Percentiles rank a stretch among this genome's conserved stretches.
These are phyloP conservation scores for Escovopsis sp. DNA, from an alignment of 2,329 filamentous ascomycete species.

Conservation along the genomic window DNA sequence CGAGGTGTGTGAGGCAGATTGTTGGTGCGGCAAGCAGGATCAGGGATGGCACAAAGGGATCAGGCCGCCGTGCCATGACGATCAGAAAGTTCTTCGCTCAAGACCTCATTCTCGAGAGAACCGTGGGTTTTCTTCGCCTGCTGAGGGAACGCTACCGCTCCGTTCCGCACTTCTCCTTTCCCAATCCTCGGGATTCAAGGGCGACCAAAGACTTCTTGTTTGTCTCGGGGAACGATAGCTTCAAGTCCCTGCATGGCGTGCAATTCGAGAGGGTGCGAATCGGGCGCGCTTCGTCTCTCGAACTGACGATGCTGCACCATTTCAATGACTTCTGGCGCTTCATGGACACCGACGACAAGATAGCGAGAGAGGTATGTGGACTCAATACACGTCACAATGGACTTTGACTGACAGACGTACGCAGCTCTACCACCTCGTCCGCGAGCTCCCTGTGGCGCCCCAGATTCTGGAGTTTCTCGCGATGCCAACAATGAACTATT, in stretches of 20 bases:
- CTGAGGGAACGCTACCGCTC: slow-evolving; percentile 51
- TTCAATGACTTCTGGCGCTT: slow-evolving; percentile 75
- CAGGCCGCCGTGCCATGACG: slow-evolving; percentile 26
- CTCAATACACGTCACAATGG: background rate
- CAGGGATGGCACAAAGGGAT: slow-evolving; percentile 30
- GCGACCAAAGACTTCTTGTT: slow-evolving; percentile 40
- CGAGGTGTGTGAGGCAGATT: slow-evolving; percentile 57
- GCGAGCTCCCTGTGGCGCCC: slow-evolving; percentile 52
- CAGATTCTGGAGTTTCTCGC: slow-evolving; percentile 45
- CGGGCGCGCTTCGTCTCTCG: slow-evolving; percentile 50
- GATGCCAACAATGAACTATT: slow-evolving; percentile 33
- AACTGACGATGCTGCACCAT: slow-evolving; percentile 65
- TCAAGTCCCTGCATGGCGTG: slow-evolving; percentile 52
- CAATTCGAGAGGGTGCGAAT: no score
- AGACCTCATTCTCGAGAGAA: slow-evolving; percentile 51
- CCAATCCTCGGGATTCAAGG: slow-evolving; percentile 39
- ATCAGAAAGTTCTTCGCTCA: slow-evolving; percentile 31
- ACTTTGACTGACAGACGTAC: background rate
- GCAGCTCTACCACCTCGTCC: slow-evolving; percentile 55
- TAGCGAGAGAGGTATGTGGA: slow-evolving; percentile 47
- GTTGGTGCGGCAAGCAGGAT: slow-evolving; percentile 42
- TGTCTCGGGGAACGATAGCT: slow-evolving; percentile 41
- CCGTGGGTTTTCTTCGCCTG: slow-evolving; percentile 50
- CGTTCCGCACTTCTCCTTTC: slow-evolving; percentile 42
- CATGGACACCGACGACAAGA: slow-evolving; percentile 54